Percentiles rank a stretch among this genome's conserved stretches.
phyloP scores from a whole-genome alignment of 495 filamentous ascomycete species.

The Penicillium roqueforti region DNA sequence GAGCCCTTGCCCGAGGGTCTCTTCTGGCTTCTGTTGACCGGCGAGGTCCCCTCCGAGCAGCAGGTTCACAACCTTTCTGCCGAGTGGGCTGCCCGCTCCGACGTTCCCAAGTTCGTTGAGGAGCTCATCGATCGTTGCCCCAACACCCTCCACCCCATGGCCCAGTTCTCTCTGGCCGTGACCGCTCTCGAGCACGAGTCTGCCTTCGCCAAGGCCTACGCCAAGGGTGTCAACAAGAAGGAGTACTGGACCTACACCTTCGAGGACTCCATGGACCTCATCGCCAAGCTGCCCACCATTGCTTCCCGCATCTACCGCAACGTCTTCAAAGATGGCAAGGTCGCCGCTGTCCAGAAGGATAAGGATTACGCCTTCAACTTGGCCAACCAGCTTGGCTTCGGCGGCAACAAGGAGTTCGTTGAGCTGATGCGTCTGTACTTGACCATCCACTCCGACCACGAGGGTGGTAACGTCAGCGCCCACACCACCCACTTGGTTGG shows the following conservation, averaged over 20 bases:
- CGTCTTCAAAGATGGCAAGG: conserved; percentile 99
- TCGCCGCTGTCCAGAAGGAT: conserved; percentile 89
- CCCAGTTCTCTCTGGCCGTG: conserved; percentile 96
- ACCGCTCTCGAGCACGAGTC: conserved; percentile 98
- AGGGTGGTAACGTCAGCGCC: conserved; percentile 97
- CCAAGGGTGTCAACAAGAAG: conserved; percentile 96
- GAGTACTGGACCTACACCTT: conserved; percentile 99
- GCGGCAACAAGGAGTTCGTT: conserved; percentile 92
- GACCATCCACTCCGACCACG: conserved; percentile 98
- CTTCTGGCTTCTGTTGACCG: conserved; percentile 98
- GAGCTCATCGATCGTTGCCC: conserved; percentile 99
- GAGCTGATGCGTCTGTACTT: conserved; percentile 98
- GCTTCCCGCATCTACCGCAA: conserved; percentile 99
- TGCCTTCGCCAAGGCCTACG: conserved; percentile 94
- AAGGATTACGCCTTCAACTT: conserved; percentile 99
- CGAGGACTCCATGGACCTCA: conserved; percentile 99
- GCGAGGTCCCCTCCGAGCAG: conserved; percentile 93
- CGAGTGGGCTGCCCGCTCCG: conserved; percentile 97
- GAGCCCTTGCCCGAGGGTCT: conserved; percentile 98
- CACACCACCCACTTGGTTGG: conserved; percentile 98
- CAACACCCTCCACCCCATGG: conserved; percentile 97
- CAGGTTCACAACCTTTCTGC: conserved; percentile 96
- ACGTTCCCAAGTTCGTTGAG: conserved; percentile 93
- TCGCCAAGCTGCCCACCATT: conserved; percentile 98
- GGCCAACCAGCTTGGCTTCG: conserved; percentile 96